Base-by-base conservation (phyloP, 2,329 filamentous ascomycete genomes). In the Fusarium proliferatum region DNA sequence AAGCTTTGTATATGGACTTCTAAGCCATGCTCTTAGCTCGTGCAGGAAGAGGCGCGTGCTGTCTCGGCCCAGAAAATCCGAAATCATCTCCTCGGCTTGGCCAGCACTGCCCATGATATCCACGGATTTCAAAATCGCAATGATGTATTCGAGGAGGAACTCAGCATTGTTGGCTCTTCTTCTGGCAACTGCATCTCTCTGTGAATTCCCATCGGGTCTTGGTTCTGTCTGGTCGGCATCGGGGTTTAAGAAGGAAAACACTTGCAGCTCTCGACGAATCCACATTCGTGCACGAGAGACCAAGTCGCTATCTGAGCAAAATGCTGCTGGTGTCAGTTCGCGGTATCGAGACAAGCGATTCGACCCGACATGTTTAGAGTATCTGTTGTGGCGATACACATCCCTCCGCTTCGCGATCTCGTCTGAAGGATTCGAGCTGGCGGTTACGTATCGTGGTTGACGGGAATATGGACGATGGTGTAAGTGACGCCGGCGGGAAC, bases 61-160 rank as follows among this genome's bases (percentile, higher is more conserved):
- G 23, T 92, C 89, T 62, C 91, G 86, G 0, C 95, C 95, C 8
- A 98, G 79, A 73, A 95, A 96, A 55, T 96, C 94, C 28, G 89
- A 85, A 42, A 98, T 81, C 82, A 97, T 88, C 46, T 94, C 90
- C 79, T 96, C 94, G 0, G 94, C 94, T 76, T 93, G 90, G 1
- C 94, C 95, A 43, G 88, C 88, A 70, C 92, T 94, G 8, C 90
- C 93, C 81, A 94, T 94, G 9, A 95, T 87, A 78, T 97, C 94
- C 21, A 96, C 90, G 1, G 91, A 94, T 80, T 94, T 95, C 66
- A 98, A 83, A 28, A 98, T 93, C 15, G 93, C 92, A 45, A 98
- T 83, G 60, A 97, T 90, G 80, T 97, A 97, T 78, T 97, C 94
- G 15, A 98, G 87, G 16, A 98, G 82, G 71, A 95, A 97, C 78